Percentiles rank a stretch among this genome's conserved stretches.
phyloP scores from a whole-genome alignment of 2,329 filamentous ascomycete genomes.

The Fusarium tupiense region DNA sequence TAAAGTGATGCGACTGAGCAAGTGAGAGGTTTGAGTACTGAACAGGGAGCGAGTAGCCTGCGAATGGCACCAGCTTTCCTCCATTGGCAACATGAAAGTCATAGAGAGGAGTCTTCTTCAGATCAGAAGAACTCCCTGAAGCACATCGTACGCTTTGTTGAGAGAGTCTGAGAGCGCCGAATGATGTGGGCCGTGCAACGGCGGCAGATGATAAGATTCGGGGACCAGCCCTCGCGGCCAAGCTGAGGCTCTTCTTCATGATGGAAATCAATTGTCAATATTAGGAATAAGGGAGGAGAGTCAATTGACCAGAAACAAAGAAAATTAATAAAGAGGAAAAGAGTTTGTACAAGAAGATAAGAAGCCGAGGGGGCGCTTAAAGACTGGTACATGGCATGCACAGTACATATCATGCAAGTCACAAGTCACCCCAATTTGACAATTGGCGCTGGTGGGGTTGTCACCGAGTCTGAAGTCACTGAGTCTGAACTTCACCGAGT shows the following conservation, averaged over 20 bases:
- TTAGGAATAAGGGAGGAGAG: conserved; percentile 4
- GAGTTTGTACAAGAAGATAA: conserved; percentile 16
- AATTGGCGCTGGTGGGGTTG: conserved; percentile 28
- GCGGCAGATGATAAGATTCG: conserved; percentile 37
- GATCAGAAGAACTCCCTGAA: conserved; percentile 45
- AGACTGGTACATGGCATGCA: conserved; percentile 14
- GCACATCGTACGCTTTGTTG: conserved; percentile 43
- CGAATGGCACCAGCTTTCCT: conserved; percentile 97
- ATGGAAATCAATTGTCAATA: conserved; percentile 36
- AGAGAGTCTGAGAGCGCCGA: conserved; percentile 26
- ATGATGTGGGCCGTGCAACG: conserved; percentile 34
- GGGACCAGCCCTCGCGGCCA: conserved; percentile 46
- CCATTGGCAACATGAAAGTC: conserved; percentile 80
- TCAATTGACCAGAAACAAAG: conserved; percentile 29
- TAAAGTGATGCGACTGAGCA: conserved; percentile 88
- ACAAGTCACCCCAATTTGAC: conserved; percentile 25
- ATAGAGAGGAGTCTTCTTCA: conserved; percentile 77
- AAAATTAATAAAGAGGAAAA: conserved; percentile 4
- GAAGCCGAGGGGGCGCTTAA: conserved; percentile 16
- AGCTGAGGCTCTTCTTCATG: conserved; percentile 49
- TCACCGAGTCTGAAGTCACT: conserved; percentile 20
- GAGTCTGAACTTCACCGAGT: conserved; percentile 7
- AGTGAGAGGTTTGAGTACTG: conserved; percentile 84
- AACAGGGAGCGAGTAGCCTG: conserved; percentile 91
- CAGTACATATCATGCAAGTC: conserved; percentile 16